phyloP scores from a whole-genome alignment of 2,329 filamentous ascomycete genomes.

The Aspergillus sp. region DNA sequence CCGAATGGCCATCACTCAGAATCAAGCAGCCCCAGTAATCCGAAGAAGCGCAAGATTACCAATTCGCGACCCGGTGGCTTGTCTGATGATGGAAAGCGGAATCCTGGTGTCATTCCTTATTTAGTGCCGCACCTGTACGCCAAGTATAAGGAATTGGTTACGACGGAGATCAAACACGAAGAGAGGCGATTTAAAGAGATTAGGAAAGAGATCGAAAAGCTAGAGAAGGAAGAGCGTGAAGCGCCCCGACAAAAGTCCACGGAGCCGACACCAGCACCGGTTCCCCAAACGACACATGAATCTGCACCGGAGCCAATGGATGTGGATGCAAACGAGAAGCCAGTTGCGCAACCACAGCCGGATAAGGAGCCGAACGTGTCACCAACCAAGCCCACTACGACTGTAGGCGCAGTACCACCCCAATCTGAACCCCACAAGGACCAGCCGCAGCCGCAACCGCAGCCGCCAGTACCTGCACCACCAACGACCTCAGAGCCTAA shows the following conservation, averaged over 20 bases:
- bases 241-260: slow-evolving; percentile 26
- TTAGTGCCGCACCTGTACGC: slow-evolving; percentile 74
- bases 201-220: slow-evolving; percentile 65
- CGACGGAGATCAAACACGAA: slow-evolving; percentile 71
- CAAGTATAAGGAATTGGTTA: slow-evolving; percentile 68
- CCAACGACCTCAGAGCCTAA: neutral
- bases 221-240: slow-evolving; percentile 63
- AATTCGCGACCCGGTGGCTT: slow-evolving; percentile 64
- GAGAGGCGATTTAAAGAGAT: slow-evolving; percentile 67
- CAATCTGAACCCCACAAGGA: slow-evolving; percentile 15
- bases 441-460: neutral
- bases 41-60: slow-evolving; percentile 73
- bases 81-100: slow-evolving; percentile 61
- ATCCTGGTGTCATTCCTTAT: slow-evolving; percentile 66
- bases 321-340: slow-evolving; percentile 27
- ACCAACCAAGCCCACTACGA: slow-evolving; percentile 6
- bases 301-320: slow-evolving; percentile 27
- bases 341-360: slow-evolving; percentile 15
- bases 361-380: slow-evolving; percentile 3
- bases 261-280: slow-evolving; percentile 3
- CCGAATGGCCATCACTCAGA: slow-evolving; percentile 27
- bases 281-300: slow-evolving; percentile 14
- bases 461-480: slow-evolving; percentile 1
- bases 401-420: slow-evolving; percentile 5
- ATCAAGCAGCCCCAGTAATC: slow-evolving; percentile 44